Evolutionary conservation across 2,329 filamentous ascomycete species (phyloP), one percentile per base, ranked within the genome.

Genomic region (Ceratocystis smalleyi): DNA sequence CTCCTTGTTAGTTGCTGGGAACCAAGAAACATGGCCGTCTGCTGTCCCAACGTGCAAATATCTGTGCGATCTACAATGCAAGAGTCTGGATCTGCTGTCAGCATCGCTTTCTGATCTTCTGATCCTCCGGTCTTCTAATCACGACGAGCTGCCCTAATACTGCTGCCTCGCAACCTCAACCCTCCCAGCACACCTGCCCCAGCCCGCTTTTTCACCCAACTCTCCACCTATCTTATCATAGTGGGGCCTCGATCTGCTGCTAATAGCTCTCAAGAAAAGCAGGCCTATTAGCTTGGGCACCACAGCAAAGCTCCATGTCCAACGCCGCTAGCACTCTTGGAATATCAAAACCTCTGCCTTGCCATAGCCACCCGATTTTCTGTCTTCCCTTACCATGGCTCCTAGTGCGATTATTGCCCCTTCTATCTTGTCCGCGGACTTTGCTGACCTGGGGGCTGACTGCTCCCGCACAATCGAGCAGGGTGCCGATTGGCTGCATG

Each of bases 401-500:
- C 94, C 92, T 27, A 84, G 86, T 68, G 88, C 94, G 59, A 96
- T 99, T 74, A 96, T 99, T 71, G 92, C 92, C 17, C 94, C 94
- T 35, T 97, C 92, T n/a, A 97, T 99, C 71, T 85, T 99, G 67
- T 95, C 91, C 71, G 92, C 92, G 69, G 92, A 99, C 81, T 99
- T 99, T 77, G 91, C 85, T 72, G 81, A 87, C 69, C 83, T 99
- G 65, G 91, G 92, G 70, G 82, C 84, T 71, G 92, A 90, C 74
- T 99, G 94, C 78, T 83, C 84, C 62, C 83, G 83, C 71, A 96
- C 91, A 66, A 96, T 99, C 71, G 80, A 82, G 62, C 83, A 91
- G 69, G 89, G 91, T 66, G 90, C 91, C 69, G 89, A 96, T 79
- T 95, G 89, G 88, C 82, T 95, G 70, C 90, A 96, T 76, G 87